These are phyloP conservation scores for Plasmodium reichenowi DNA, from an alignment of 169 alveolate species.

Conservation along the genomic window DNA sequence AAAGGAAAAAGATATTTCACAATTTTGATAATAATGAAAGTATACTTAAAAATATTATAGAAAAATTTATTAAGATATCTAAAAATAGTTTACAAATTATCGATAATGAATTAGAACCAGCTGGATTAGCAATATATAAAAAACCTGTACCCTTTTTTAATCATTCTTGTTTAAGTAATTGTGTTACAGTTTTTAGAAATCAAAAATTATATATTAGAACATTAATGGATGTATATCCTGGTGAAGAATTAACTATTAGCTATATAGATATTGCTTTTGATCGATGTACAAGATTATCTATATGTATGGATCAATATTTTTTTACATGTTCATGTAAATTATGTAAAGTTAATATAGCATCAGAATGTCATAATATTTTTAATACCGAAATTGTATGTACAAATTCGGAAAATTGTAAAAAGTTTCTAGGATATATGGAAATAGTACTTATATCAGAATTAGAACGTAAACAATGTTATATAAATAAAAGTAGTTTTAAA, in stretches of 20 bases:
- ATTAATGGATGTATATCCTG: slow-evolving; percentile 67
- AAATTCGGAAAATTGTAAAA: slow-evolving; percentile 67
- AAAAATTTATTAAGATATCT: slow-evolving; percentile 57
- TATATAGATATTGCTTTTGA: slow-evolving; percentile 63
- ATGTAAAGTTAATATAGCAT: slow-evolving; percentile 53
- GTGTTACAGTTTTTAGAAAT: slow-evolving; percentile 62
- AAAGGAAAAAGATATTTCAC: slow-evolving; percentile 32
- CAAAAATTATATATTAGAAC: slow-evolving; percentile 47
- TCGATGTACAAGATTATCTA: slow-evolving; percentile 36
- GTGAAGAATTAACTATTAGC: slow-evolving; percentile 66
- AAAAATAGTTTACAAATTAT: slow-evolving; percentile 60
- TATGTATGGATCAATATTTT: slow-evolving; percentile 64
- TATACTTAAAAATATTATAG: slow-evolving; percentile 51
- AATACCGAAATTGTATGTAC: slow-evolving; percentile 58
- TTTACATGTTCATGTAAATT: slow-evolving; percentile 69
- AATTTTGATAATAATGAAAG: slow-evolving; percentile 69
- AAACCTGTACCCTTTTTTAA: slow-evolving; percentile 64
- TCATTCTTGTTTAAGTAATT: slow-evolving; percentile 73
- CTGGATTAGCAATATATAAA: slow-evolving; percentile 49
- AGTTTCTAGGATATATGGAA: slow-evolving; percentile 50
- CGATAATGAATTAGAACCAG: slow-evolving; percentile 72
- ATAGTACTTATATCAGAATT: slow-evolving; percentile 49
- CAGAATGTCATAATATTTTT: slow-evolving; percentile 61
- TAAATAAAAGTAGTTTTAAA: slow-evolving; percentile 54
- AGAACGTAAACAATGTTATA: slow-evolving; percentile 30